Evolutionary conservation across 495 filamentous ascomycete species (phyloP).

Genomic region (Rhizodiscina lignyota): DNA sequence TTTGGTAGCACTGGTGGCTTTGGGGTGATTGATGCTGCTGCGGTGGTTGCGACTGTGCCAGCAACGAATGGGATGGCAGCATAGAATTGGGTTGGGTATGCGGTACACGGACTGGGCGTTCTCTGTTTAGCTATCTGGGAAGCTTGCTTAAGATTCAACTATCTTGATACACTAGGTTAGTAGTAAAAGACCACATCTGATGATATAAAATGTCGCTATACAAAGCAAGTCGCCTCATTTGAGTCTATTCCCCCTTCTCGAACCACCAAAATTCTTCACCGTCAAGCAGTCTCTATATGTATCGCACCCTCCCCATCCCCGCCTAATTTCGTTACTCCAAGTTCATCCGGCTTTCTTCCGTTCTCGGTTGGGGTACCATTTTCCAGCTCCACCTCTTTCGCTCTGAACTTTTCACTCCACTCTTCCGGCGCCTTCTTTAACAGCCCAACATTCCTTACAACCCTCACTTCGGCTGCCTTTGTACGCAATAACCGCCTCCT

Average conservation of each 20-base stretch:
- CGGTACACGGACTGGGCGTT: no score
- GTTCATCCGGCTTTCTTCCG: slow-evolving; percentile 8
- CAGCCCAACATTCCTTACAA: slow-evolving; percentile 53
- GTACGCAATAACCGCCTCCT: slow-evolving; percentile 47
- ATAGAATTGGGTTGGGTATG: no score
- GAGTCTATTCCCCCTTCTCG: background rate
- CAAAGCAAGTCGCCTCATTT: no score
- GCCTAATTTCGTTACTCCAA: slow-evolving; percentile 9
- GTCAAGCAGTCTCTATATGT: slow-evolving; percentile 1
- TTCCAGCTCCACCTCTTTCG: slow-evolving; percentile 21
- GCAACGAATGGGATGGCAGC: no score
- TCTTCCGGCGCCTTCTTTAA: slow-evolving; percentile 42
- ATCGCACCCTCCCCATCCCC: slow-evolving; percentile 5
- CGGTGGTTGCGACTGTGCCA: background rate
- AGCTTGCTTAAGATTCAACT: no score
- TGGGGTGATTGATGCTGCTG: slow-evolving; percentile 6
- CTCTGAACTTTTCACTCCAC: slow-evolving; percentile 35
- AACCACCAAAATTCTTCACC: background rate
- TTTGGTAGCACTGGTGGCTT: slow-evolving; percentile 81
- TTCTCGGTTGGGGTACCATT: slow-evolving; percentile 1
- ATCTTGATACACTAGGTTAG: background rate
- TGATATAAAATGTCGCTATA: no score
- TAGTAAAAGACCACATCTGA: no score
- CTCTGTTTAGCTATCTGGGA: no score
- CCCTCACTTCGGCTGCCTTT: slow-evolving; percentile 64